A percentile compares a stretch with the other conserved stretches of the same genome.
phyloP scores from a whole-genome alignment of 768 basidiomycete species.

The Sporobolomyces pararoseus region DNA sequence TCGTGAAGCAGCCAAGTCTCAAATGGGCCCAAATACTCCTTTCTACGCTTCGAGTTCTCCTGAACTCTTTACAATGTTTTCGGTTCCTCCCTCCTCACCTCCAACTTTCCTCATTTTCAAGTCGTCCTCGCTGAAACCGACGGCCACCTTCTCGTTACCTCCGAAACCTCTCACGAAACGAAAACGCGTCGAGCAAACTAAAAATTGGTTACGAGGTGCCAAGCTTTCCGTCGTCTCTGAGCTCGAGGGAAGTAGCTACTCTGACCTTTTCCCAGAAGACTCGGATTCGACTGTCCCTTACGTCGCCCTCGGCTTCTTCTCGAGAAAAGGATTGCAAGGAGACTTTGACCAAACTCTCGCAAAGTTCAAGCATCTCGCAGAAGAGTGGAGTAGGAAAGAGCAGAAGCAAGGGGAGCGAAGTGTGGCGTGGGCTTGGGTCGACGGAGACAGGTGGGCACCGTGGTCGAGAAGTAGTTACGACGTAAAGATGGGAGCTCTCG shows the following conservation, averaged over 20 bases:
- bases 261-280: constrained; percentile 69
- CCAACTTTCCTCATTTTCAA: constrained; percentile 63
- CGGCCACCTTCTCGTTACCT: constrained; percentile 36
- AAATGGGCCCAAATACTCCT: constrained; percentile 56
- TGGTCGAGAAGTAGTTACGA: constrained; percentile 94
- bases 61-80: constrained; percentile 47
- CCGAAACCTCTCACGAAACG: constrained; percentile 1
- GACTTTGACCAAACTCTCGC: not conserved
- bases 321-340: constrained; percentile 1
- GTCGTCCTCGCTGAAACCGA: constrained; percentile 60
- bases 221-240: constrained; percentile 70
- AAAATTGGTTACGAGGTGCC: constrained; percentile 63
- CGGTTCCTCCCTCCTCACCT: constrained; percentile 4
- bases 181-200: constrained; percentile 34
- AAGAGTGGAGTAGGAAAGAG: constrained; percentile 37
- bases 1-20: constrained; percentile 57
- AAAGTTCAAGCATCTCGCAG: constrained; percentile 23
- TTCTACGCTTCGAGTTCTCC: constrained; percentile 54
- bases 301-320: constrained; percentile 63
- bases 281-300: constrained; percentile 61
- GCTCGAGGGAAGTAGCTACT: constrained; percentile 73
- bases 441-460: constrained; percentile 71
- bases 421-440: constrained; percentile 77
- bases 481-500: constrained; percentile 50
- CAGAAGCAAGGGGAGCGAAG: constrained; percentile 49